A percentile compares a stretch with the other conserved stretches of the same genome.
These are phyloP conservation scores for Tulasnella sp. DNA, from an alignment of 768 basidiomycete species.

Conservation along the genomic window DNA sequence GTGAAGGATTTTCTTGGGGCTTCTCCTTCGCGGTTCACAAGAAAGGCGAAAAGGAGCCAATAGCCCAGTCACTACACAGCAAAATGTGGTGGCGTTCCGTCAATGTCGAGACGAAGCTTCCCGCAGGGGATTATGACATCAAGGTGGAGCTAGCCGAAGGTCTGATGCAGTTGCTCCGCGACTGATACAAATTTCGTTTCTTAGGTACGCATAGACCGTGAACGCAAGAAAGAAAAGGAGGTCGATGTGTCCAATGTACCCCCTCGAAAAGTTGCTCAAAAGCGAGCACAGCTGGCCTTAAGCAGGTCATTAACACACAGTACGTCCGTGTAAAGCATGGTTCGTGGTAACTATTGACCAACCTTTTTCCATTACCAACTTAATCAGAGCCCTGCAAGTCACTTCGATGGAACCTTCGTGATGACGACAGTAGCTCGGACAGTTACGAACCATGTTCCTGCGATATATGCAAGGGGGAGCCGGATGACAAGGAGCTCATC, in stretches of 20 bases:
- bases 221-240: neutral
- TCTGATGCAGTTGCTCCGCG: neutral
- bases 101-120: conserved; percentile 30
- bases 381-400: neutral
- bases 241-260: neutral
- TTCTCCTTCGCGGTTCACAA: conserved; percentile 52
- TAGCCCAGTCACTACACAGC: conserved; percentile 27
- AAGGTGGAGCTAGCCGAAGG: conserved; percentile 31
- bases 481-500: neutral
- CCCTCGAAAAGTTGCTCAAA: neutral
- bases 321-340: neutral
- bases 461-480: neutral
- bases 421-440: neutral
- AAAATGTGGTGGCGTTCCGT: conserved; percentile 33
- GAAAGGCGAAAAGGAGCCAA: conserved; percentile 29
- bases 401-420: neutral
- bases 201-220: conserved; percentile 5
- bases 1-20: conserved; percentile 46
- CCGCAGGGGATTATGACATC: conserved; percentile 35
- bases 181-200: neutral
- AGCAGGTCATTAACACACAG: neutral
- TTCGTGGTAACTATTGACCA: neutral
- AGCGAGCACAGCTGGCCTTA: neutral
- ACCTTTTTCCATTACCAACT: neutral
- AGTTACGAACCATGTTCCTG: neutral